Conservation (phyloP, 495 filamentous ascomycete genomes). For the Tuber indicum region DNA sequence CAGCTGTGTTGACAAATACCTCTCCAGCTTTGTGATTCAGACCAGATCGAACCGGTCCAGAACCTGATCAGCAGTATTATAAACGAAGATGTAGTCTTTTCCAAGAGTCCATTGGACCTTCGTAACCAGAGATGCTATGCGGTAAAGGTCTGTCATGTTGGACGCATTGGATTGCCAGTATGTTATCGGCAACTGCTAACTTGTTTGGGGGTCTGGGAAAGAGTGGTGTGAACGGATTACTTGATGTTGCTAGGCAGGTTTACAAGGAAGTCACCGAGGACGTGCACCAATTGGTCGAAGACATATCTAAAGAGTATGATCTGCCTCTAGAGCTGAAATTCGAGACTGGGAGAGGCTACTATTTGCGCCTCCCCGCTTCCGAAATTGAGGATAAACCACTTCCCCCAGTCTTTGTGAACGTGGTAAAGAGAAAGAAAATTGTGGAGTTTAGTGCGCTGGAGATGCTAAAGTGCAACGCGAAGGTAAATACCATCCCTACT, state of each 20-base stretch:
- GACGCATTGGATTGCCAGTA: constrained; percentile 11
- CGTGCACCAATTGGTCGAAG: constrained; percentile 61
- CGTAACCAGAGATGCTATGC: constrained; percentile 91
- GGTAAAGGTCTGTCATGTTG: constrained; percentile 56
- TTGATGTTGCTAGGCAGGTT: constrained; percentile 78
- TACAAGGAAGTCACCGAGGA: constrained; percentile 81
- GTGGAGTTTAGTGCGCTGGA: constrained; percentile 82
- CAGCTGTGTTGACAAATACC: constrained; percentile 22
- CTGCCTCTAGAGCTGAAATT: constrained; percentile 62
- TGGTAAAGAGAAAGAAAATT: constrained; percentile 60
- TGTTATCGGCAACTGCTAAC: constrained; percentile 25
- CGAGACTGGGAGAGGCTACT: constrained; percentile 72
- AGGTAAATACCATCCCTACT: constrained; percentile 19
- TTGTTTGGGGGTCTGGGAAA: constrained; percentile 41
- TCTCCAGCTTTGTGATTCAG: constrained; percentile 56
- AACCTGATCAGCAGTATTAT: constrained; percentile 62
- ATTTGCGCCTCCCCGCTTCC: constrained; percentile 58
- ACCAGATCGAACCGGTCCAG: constrained; percentile 54
- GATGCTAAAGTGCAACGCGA: constrained; percentile 57
- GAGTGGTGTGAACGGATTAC: constrained; percentile 76
- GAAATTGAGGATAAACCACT: constrained; percentile 59
- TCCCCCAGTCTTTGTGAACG: constrained; percentile 71
- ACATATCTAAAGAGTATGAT: constrained; percentile 57
- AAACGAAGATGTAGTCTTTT: constrained; percentile 73
- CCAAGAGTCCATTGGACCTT: constrained; percentile 73